Conservation (phyloP, 1,284 basidiomycete genomes). For the Cryptococcus wingfieldii region DNA sequence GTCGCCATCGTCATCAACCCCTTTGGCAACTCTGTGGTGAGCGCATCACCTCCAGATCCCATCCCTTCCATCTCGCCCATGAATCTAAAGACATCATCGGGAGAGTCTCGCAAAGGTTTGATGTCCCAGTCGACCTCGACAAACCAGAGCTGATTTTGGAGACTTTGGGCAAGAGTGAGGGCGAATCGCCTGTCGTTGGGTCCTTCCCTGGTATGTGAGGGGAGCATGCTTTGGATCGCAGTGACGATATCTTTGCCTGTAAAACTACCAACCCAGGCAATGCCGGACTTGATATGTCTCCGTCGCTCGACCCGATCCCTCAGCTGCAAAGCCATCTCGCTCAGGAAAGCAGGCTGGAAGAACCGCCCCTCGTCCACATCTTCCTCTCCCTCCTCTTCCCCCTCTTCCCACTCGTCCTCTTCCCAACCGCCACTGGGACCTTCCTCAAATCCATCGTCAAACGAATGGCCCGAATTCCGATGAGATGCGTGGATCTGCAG, state of each 20-base stretch:
- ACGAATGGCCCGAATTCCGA: slow-evolving; percentile 36
- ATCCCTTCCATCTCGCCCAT: slow-evolving; percentile 75
- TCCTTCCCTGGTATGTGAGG: slow-evolving; percentile 67
- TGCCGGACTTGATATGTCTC: slow-evolving; percentile 83
- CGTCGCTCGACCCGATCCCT: slow-evolving; percentile 79
- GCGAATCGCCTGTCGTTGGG: slow-evolving; percentile 73
- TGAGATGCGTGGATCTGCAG: slow-evolving; percentile 43
- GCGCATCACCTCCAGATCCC: slow-evolving; percentile 54
- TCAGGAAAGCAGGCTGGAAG: slow-evolving; percentile 80
- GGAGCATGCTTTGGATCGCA: slow-evolving; percentile 72
- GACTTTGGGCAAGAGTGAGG: slow-evolving; percentile 75
- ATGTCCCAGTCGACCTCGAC: slow-evolving; percentile 96
- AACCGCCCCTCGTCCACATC: slow-evolving; percentile 72
- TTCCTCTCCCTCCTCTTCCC: slow-evolving; percentile 44
- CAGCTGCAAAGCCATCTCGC: slow-evolving; percentile 80
- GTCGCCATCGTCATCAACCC: slow-evolving; percentile 54
- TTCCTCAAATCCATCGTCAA: slow-evolving; percentile 35
- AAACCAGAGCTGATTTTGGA: slow-evolving; percentile 90
- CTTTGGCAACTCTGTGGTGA: slow-evolving; percentile 75
- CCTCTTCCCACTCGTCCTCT: slow-evolving; percentile 54
- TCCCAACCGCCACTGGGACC: slow-evolving; percentile 14
- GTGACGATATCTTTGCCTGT: slow-evolving; percentile 89
- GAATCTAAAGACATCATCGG: slow-evolving; percentile 96
- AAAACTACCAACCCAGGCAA: slow-evolving; percentile 79
- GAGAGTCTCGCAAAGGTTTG: slow-evolving; percentile 75